These are phyloP conservation scores for Cladosporium austrohemisphaericum DNA, from an alignment of 2,329 filamentous ascomycete genomes.

Conservation along the genomic window DNA sequence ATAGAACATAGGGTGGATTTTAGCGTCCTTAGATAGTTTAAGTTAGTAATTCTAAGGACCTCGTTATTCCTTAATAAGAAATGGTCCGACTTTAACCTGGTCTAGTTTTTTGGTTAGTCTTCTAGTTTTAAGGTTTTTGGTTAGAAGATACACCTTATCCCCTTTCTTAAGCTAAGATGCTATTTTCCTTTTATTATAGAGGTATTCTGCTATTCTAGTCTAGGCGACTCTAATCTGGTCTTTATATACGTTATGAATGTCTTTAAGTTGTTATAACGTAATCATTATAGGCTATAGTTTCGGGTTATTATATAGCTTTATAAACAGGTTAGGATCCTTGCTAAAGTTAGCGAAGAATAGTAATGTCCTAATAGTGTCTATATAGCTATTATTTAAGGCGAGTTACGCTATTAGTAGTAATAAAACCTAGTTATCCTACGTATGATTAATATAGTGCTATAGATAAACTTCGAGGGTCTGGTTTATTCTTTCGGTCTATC, in stretches of 20 bases:
- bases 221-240: not conserved
- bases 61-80: conserved; percentile 16
- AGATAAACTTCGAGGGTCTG: conserved; percentile 9
- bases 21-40: conserved; percentile 1
- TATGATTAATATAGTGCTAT: conserved; percentile 1
- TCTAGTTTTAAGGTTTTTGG: conserved; percentile 16
- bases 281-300: not conserved
- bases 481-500: conserved; percentile 6
- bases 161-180: conserved; percentile 17
- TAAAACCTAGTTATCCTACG: not conserved
- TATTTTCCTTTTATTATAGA: conserved; percentile 7
- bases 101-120: conserved; percentile 19
- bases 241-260: not conserved
- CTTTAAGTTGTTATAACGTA: not conserved
- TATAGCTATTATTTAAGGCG: not conserved
- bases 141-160: conserved; percentile 22
- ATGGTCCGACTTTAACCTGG: conserved; percentile 18
- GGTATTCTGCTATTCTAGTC: not conserved
- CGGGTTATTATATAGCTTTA: not conserved
- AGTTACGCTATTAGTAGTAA: not conserved
- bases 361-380: not conserved
- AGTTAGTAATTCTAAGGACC: conserved; percentile 13
- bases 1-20: conserved; percentile 14
- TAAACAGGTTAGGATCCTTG: conserved; percentile 7
- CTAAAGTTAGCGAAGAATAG: conserved; percentile 21